Percentiles rank a stretch among this genome's conserved stretches.
phyloP scores from a whole-genome alignment of 2,329 filamentous ascomycete genomes.

The Xylariaceae sp. region DNA sequence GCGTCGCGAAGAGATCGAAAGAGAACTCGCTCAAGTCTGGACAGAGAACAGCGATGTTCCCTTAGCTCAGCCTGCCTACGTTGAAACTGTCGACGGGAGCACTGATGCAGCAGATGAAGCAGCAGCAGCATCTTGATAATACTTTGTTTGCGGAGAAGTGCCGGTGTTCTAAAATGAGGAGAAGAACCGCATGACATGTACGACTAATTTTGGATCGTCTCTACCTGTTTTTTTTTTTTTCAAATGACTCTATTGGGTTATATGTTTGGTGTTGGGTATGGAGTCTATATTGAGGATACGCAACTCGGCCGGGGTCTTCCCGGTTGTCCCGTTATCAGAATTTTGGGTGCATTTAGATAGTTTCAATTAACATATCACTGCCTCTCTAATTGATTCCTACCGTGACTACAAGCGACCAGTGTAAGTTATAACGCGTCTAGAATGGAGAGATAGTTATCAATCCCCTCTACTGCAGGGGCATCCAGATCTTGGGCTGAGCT shows the following conservation, averaged over 20 bases:
- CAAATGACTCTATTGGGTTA: too few relatives aligned
- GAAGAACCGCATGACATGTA: background rate
- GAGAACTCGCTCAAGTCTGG: slow-evolving; percentile 65
- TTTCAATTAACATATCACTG: too few relatives aligned
- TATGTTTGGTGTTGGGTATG: background rate
- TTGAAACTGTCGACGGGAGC: slow-evolving; percentile 16
- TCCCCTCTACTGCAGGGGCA: too few relatives aligned
- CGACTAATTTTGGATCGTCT: background rate
- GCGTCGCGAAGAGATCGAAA: slow-evolving; percentile 73
- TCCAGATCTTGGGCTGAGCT: background rate
- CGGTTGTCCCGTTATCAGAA: too few relatives aligned
- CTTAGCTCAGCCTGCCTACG: slow-evolving; percentile 44
- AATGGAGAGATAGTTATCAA: background rate
- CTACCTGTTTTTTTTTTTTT: background rate
- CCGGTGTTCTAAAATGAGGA: background rate
- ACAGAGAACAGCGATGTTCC: slow-evolving; percentile 45
- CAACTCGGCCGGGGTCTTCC: too few relatives aligned
- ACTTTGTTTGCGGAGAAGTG: background rate
- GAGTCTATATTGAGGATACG: background rate
- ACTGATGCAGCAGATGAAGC: slow-evolving; percentile 1
- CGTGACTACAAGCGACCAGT: too few relatives aligned
- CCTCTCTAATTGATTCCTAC: too few relatives aligned
- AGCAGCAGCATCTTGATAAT: slow-evolving; percentile 2
- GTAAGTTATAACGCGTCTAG: background rate
- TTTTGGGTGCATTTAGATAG: too few relatives aligned